Evolutionary conservation across 257 asterid species (phyloP).

Genomic region (Henckelia pumila): DNA sequence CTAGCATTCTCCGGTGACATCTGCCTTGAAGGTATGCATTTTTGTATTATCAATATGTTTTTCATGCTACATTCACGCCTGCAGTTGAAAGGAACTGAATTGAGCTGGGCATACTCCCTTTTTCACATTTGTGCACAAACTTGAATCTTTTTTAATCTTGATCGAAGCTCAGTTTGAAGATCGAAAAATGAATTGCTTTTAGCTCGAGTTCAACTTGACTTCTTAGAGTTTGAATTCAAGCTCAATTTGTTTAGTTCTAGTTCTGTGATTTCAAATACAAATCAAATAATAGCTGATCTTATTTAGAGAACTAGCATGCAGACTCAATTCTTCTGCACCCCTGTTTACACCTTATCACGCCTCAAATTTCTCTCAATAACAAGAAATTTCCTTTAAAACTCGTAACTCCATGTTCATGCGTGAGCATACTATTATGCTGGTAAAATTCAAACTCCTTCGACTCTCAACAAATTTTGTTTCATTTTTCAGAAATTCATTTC

Average conservation of each 20-base stretch:
- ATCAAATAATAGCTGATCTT: neutral
- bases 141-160: neutral
- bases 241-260: neutral
- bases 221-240: neutral
- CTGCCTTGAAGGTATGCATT: conserved; percentile 70
- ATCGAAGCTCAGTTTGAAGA: neutral
- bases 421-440: conserved; percentile 5
- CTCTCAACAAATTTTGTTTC: conserved; percentile 4
- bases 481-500: conserved; percentile 74
- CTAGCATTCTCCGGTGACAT: conserved; percentile 81
- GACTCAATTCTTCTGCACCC: neutral
- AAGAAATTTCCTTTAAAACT: neutral
- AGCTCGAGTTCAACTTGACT: neutral
- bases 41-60: conserved; percentile 5
- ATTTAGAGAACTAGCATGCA: no score
- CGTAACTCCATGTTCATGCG: neutral
- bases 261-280: neutral
- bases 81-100: neutral
- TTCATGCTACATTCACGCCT: neutral
- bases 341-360: neutral
- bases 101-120: no score
- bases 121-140: neutral
- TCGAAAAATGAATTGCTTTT: neutral
- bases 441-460: conserved; percentile 4
- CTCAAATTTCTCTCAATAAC: neutral